Conservation (phyloP, 2,329 filamentous ascomycete species). For the Calcarisporium arbuscula region DNA sequence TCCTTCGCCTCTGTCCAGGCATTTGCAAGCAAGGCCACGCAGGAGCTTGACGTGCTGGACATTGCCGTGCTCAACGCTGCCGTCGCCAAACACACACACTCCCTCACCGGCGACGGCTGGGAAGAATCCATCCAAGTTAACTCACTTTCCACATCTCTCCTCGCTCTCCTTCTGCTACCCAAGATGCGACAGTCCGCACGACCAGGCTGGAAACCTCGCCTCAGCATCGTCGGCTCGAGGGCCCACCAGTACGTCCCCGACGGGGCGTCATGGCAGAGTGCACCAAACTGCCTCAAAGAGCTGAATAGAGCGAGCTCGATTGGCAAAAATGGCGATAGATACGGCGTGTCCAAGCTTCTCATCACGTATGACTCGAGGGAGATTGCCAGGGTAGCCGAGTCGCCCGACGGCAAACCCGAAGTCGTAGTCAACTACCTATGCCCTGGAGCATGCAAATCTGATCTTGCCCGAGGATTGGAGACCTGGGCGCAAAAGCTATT, state of each 20-base stretch:
- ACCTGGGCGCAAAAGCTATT: not conserved
- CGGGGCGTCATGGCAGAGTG: slow-evolving; percentile 2
- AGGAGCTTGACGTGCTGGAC: slow-evolving; percentile 11
- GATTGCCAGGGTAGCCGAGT: slow-evolving; percentile 1
- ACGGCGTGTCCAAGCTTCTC: slow-evolving; percentile 1
- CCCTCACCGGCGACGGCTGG: slow-evolving; percentile 31
- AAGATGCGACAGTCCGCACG: slow-evolving; percentile 8
- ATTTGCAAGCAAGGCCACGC: slow-evolving; percentile 1
- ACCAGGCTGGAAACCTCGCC: slow-evolving; percentile 5
- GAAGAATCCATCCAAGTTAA: slow-evolving; percentile 53
- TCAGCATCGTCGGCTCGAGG: slow-evolving; percentile 7
- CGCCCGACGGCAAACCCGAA: not conserved
- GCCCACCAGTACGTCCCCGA: slow-evolving; percentile 4
- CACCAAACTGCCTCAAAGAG: not conserved
- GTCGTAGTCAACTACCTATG: slow-evolving; percentile 3
- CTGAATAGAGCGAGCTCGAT: slow-evolving; percentile 3
- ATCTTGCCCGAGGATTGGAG: not conserved
- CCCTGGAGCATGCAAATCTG: slow-evolving; percentile 2
- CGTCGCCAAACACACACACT: slow-evolving; percentile 11
- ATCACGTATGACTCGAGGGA: not conserved
- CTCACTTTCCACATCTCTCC: slow-evolving; percentile 46
- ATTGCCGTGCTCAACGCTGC: slow-evolving; percentile 23
- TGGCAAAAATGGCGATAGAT: slow-evolving; percentile 2
- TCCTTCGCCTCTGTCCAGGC: slow-evolving; percentile 5
- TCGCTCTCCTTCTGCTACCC: slow-evolving; percentile 40